Conservation (phyloP, 805 yeast species). For the Kazachstania psychrophila region DNA sequence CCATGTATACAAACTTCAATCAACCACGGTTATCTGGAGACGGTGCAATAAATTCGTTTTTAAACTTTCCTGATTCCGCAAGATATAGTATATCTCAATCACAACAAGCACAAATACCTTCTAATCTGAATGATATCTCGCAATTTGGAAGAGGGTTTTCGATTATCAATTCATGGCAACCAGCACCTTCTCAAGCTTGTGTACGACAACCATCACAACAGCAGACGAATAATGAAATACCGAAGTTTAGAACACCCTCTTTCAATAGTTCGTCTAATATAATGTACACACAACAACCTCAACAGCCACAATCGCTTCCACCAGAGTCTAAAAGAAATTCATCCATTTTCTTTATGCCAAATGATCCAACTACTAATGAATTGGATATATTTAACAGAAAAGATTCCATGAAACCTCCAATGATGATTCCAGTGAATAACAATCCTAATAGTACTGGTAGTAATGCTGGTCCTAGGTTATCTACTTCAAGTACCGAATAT, state of each 20-base stretch:
- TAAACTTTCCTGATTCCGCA: conserved; percentile 19
- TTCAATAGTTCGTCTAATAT: background rate
- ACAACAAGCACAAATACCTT: conserved; percentile 1
- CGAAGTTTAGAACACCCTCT: conserved; percentile 5
- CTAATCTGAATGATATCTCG: conserved; percentile 1
- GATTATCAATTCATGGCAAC: conserved; percentile 18
- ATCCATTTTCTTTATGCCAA: conserved; percentile 1
- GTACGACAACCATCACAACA: conserved; percentile 16
- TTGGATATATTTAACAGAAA: conserved; percentile 1
- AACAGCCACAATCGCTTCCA: too few relatives aligned
- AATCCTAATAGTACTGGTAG: conserved; percentile 4
- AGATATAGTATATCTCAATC: conserved; percentile 3
- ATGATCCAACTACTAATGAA: conserved; percentile 1
- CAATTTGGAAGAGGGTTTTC: conserved; percentile 27
- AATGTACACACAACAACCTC: background rate
- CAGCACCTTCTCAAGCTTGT: conserved; percentile 3
- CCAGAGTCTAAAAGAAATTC: conserved; percentile 2
- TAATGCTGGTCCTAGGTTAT: conserved; percentile 6
- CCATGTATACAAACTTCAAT: conserved; percentile 16
- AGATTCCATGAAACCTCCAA: conserved; percentile 3
- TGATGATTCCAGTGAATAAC: conserved; percentile 1
- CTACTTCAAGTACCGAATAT: conserved; percentile 3
- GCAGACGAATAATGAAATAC: background rate
- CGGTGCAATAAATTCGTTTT: conserved; percentile 18
- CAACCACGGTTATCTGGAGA: conserved; percentile 19